These are phyloP conservation scores for Neonectria magnoliae DNA, from an alignment of 2,329 filamentous ascomycete species.

Conservation along the genomic window DNA sequence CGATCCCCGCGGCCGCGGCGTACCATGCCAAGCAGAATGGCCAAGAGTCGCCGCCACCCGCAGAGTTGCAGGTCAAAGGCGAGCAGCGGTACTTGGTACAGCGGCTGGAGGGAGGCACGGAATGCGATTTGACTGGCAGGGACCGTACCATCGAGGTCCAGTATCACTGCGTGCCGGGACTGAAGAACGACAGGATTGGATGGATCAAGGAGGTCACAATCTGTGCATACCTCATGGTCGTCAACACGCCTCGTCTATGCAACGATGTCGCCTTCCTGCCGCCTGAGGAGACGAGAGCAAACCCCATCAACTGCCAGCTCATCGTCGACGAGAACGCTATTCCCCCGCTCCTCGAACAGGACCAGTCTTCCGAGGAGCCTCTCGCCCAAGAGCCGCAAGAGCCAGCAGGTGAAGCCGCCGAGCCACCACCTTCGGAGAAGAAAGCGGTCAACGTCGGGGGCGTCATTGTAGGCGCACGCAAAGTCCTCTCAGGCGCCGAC, in stretches of 20 bases:
- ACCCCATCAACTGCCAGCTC: conserved; percentile 79
- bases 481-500: conserved; percentile 57
- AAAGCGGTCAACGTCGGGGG: conserved; percentile 61
- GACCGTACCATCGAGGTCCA: conserved; percentile 87
- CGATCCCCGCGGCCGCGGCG: conserved; percentile 46
- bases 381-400: conserved; percentile 24
- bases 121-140: conserved; percentile 86
- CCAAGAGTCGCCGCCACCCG: conserved; percentile 52
- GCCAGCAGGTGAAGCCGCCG: conserved; percentile 24
- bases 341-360: conserved; percentile 49
- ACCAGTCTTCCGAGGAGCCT: conserved; percentile 47
- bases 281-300: conserved; percentile 78
- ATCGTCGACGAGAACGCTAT: conserved; percentile 65
- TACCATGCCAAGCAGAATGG: conserved; percentile 36
- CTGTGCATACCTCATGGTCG: conserved; percentile 91
- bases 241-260: conserved; percentile 89
- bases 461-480: conserved; percentile 62
- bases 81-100: conserved; percentile 89
- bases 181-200: conserved; percentile 78
- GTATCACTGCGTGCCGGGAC: conserved; percentile 80
- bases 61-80: conserved; percentile 81
- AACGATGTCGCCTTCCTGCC: conserved; percentile 87
- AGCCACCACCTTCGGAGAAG: conserved; percentile 46
- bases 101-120: conserved; percentile 79
- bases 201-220: conserved; percentile 95